phyloP scores from a whole-genome alignment of 495 filamentous ascomycete species.

The Mytilinidion resinicola region DNA sequence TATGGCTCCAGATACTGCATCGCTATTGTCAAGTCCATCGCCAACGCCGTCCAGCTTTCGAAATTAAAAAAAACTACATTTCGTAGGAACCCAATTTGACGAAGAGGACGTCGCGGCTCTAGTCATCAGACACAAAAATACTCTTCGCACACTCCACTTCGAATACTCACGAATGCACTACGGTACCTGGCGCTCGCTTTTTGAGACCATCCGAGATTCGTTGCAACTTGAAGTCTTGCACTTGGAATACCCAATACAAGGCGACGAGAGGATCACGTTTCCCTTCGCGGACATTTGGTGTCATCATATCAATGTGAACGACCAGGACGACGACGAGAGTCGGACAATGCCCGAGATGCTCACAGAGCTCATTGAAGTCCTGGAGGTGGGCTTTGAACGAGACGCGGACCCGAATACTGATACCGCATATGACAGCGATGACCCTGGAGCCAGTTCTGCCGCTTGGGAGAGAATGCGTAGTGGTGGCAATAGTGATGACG shows the following conservation, averaged over 20 bases:
- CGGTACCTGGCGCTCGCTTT: neutral
- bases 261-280: neutral
- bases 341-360: neutral
- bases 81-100: neutral
- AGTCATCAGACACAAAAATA: neutral
- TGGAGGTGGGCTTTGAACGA: neutral
- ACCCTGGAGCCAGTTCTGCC: no score
- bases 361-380: neutral
- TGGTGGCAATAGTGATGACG: no score
- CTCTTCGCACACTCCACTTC: neutral
- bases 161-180: neutral
- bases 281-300: neutral
- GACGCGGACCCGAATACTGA: no score
- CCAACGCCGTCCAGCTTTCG: neutral
- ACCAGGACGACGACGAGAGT: neutral
- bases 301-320: neutral
- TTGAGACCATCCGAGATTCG: neutral
- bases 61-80: neutral
- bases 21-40: neutral
- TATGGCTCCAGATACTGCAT: neutral
- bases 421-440: no score
- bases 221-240: neutral
- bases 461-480: no score
- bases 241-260: neutral
- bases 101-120: neutral